Percentiles rank a stretch among this genome's conserved stretches.
Evolutionary conservation across 163 green algal species (phyloP).

Genomic region (Prototheca wickerhamii): DNA sequence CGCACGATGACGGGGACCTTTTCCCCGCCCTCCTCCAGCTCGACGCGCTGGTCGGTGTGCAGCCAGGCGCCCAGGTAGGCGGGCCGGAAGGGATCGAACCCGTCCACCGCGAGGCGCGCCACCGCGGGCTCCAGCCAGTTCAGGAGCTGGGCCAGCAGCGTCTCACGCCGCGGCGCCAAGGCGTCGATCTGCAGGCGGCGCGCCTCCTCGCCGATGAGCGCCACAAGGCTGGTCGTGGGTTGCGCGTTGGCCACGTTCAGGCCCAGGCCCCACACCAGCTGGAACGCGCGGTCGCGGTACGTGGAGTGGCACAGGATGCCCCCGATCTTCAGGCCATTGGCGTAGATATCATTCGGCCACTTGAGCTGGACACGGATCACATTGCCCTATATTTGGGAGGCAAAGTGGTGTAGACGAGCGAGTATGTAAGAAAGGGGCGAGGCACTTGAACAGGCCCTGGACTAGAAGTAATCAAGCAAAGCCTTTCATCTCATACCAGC

Average conservation of each 20-base stretch:
- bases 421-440: background rate
- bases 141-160: slow-evolving; percentile 31
- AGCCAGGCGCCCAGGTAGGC: slow-evolving; percentile 42
- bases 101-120: slow-evolving; percentile 14
- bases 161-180: slow-evolving; percentile 3
- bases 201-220: slow-evolving; percentile 41
- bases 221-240: slow-evolving; percentile 83
- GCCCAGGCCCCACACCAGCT: slow-evolving; percentile 68
- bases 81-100: slow-evolving; percentile 31
- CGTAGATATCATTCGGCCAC: slow-evolving; percentile 97
- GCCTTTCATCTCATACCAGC: too few relatives aligned
- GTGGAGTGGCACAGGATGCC: slow-evolving; percentile 86
- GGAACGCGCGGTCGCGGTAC: slow-evolving; percentile 53
- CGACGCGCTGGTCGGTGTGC: slow-evolving; percentile 38
- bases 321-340: slow-evolving; percentile 67
- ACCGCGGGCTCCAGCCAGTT: slow-evolving; percentile 31
- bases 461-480: too few relatives aligned
- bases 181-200: background rate
- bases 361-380: slow-evolving; percentile 70
- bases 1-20: slow-evolving; percentile 23
- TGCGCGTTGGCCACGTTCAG: slow-evolving; percentile 84
- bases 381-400: background rate
- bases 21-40: slow-evolving; percentile 21
- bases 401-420: background rate
- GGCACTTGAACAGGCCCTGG: background rate